phyloP scores from a whole-genome alignment of 192 early-diverging fungal species.

The Podila horticola region DNA sequence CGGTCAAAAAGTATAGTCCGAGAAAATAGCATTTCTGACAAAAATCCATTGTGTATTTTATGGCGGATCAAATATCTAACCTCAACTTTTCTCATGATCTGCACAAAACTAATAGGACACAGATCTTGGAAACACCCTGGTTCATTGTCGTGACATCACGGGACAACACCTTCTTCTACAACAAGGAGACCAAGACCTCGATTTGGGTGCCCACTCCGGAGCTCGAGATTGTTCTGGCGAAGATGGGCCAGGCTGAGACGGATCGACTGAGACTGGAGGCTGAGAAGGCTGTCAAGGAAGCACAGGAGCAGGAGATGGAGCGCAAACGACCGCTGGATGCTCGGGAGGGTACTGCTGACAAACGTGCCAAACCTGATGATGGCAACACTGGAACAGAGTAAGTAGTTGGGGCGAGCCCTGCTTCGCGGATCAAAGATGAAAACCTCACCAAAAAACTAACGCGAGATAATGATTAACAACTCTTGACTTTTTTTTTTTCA shows the following conservation, averaged over 20 bases:
- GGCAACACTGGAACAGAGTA: slow-evolving; percentile 45
- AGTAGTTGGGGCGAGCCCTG: not conserved
- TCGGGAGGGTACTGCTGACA: slow-evolving; percentile 5
- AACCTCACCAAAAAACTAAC: not conserved
- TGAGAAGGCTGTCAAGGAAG: slow-evolving; percentile 50
- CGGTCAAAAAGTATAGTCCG: slow-evolving; percentile 44
- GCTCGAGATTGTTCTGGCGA: slow-evolving; percentile 61
- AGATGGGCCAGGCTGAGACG: slow-evolving; percentile 61
- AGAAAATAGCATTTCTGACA: no score
- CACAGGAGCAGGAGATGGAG: slow-evolving; percentile 44
- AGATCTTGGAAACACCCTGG: slow-evolving; percentile 78
- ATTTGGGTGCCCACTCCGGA: slow-evolving; percentile 73
- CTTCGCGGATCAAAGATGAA: not conserved
- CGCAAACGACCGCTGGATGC: slow-evolving; percentile 7
- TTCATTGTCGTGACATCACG: slow-evolving; percentile 74
- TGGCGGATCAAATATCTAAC: no score
- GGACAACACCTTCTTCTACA: slow-evolving; percentile 83
- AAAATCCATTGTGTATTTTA: no score
- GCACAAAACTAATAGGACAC: slow-evolving; percentile 30
- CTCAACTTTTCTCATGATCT: not conserved
- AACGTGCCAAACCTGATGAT: slow-evolving; percentile 24
- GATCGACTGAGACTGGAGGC: slow-evolving; percentile 32
- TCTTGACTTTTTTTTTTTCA: not conserved
- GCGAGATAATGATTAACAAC: not conserved
- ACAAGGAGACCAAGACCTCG: slow-evolving; percentile 72